phyloP scores from a whole-genome alignment of 2,329 filamentous ascomycete genomes.

The Macrophomina phaseolina region DNA sequence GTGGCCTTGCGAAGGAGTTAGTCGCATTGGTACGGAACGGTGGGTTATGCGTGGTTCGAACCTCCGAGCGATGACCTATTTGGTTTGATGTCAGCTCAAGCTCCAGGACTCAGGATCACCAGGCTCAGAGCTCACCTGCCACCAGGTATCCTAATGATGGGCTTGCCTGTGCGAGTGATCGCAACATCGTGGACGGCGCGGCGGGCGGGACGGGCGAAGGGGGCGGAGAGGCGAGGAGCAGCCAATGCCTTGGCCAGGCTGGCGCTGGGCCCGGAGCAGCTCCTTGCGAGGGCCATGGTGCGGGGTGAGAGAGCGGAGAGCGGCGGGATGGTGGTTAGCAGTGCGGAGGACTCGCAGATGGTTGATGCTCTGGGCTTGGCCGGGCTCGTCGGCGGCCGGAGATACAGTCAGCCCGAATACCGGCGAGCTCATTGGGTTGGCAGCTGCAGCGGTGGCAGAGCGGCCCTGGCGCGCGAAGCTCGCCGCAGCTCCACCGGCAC shows the following conservation, averaged over 20 bases:
- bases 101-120: conserved; percentile 35
- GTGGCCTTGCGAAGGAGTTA: conserved; percentile 68
- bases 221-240: conserved; percentile 35
- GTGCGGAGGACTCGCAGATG: conserved; percentile 50
- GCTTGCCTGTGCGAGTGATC: conserved; percentile 95
- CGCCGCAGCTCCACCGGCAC: conserved; percentile 28
- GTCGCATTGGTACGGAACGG: conserved; percentile 32
- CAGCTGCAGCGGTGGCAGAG: neutral
- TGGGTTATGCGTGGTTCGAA: conserved; percentile 43
- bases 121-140: conserved; percentile 71
- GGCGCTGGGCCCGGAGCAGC: conserved; percentile 47
- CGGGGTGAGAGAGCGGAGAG: conserved; percentile 44
- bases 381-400: conserved; percentile 16
- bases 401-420: conserved; percentile 23
- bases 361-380: conserved; percentile 28
- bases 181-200: conserved; percentile 74
- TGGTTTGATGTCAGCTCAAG: conserved; percentile 28
- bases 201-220: conserved; percentile 19
- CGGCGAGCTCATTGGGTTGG: conserved; percentile 18
- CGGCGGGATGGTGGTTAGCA: conserved; percentile 52
- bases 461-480: conserved; percentile 13
- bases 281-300: conserved; percentile 47
- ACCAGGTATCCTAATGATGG: conserved; percentile 85
- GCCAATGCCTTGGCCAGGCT: conserved; percentile 41
- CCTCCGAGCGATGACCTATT: conserved; percentile 83